Conservation (phyloP, 2,329 filamentous ascomycete species). For the Zymoseptoria passerinii region DNA sequence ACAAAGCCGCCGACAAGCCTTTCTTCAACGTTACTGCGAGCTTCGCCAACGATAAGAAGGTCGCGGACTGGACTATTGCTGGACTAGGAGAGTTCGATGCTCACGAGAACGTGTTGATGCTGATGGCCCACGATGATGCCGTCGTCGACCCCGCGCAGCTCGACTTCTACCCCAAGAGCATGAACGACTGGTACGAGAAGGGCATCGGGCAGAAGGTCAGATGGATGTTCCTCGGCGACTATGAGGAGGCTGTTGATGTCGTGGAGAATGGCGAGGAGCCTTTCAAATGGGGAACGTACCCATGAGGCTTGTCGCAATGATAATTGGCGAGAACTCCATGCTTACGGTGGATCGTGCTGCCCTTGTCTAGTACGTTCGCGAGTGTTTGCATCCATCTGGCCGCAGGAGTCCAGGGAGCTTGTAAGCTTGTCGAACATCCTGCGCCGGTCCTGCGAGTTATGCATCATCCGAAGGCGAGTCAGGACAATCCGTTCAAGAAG, state of each 20-base stretch:
- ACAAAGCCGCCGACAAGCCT: constrained; percentile 25
- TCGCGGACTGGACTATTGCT: constrained; percentile 27
- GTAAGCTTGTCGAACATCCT: too few relatives aligned
- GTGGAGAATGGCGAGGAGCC: constrained; percentile 19
- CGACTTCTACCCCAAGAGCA: constrained; percentile 35
- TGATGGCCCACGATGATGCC: constrained; percentile 28
- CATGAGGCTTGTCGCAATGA: constrained; percentile 1
- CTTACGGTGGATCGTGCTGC: background rate
- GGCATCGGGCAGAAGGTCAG: constrained; percentile 22
- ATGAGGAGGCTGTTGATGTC: constrained; percentile 34
- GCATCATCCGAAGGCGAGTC: too few relatives aligned
- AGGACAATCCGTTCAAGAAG: background rate
- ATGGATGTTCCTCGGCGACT: constrained; percentile 44
- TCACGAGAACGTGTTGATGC: constrained; percentile 25
- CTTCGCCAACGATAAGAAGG: constrained; percentile 31
- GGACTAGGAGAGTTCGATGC: constrained; percentile 28
- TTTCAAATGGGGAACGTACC: constrained; percentile 17
- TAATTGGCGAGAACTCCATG: background rate
- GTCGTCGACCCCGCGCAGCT: constrained; percentile 23
- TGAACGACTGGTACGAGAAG: constrained; percentile 27
- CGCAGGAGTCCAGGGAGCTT: too few relatives aligned
- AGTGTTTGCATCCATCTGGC: background rate
- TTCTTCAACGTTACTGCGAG: constrained; percentile 30
- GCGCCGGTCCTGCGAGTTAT: too few relatives aligned
- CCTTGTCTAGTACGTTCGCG: background rate